Percentiles rank a stretch among this genome's conserved stretches.
Evolutionary conservation across 345 rosid genomes (phyloP).

Genomic region (Turritis glabra): DNA sequence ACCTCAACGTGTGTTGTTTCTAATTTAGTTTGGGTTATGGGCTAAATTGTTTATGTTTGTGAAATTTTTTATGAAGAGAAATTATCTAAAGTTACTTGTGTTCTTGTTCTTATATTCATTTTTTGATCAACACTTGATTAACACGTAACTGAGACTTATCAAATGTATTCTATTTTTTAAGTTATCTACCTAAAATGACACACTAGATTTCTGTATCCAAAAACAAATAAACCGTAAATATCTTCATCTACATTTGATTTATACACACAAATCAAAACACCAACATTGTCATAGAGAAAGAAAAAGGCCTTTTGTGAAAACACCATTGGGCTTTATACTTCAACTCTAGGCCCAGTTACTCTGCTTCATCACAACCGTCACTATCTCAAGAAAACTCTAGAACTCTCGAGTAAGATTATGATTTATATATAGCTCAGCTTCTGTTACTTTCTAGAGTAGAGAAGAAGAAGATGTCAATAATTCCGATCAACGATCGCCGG

Average conservation of each 20-base stretch:
- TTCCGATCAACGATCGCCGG: conserved; percentile 38
- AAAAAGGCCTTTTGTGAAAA: neutral
- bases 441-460: neutral
- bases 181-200: neutral
- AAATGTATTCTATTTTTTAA: too few species aligned
- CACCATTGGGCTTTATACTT: conserved; percentile 18
- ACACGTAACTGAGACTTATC: too few species aligned
- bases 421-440: conserved; percentile 1
- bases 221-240: neutral
- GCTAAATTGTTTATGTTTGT: too few species aligned
- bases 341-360: conserved; percentile 5
- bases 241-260: neutral
- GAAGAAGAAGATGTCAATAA: conserved; percentile 34
- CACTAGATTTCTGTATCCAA: neutral
- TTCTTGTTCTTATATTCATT: too few species aligned
- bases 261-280: neutral
- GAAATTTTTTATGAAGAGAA: too few species aligned
- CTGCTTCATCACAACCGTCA: neutral
- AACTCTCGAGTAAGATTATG: neutral
- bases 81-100: too few species aligned
- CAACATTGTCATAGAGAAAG: neutral
- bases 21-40: too few species aligned
- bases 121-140: too few species aligned
- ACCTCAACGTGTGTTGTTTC: too few species aligned
- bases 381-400: conserved; percentile 25